These are phyloP conservation scores for Cordyceps cateniannulata DNA, from an alignment of 2,329 filamentous ascomycete species.

Conservation along the genomic window DNA sequence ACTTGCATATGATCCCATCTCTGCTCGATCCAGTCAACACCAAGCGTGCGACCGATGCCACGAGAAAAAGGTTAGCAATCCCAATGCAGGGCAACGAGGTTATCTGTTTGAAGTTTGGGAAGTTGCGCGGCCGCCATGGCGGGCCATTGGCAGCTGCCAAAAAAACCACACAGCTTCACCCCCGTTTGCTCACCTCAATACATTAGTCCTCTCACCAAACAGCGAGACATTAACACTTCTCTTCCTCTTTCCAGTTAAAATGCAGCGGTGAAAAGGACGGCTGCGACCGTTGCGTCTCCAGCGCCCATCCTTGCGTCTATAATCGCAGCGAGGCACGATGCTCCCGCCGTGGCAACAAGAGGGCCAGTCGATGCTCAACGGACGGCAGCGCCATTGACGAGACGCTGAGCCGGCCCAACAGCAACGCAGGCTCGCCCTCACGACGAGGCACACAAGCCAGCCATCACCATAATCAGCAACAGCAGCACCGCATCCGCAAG, in stretches of 20 bases:
- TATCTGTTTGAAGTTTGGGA: not conserved
- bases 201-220: not conserved
- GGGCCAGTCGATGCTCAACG: constrained; percentile 17
- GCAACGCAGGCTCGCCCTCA: constrained; percentile 8
- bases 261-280: constrained; percentile 33
- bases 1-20: constrained; percentile 29
- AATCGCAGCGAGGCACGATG: constrained; percentile 27
- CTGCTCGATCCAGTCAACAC: constrained; percentile 31
- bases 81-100: not conserved
- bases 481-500: constrained; percentile 1
- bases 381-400: constrained; percentile 13
- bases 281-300: constrained; percentile 28
- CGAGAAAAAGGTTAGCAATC: constrained; percentile 29
- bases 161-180: not conserved
- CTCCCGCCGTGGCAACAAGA: constrained; percentile 24
- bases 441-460: not conserved
- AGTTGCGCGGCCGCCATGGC: not conserved
- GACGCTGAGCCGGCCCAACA: constrained; percentile 2
- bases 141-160: not conserved
- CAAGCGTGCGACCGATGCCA: constrained; percentile 34
- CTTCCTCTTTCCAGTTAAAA: constrained; percentile 22
- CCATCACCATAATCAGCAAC: not conserved
- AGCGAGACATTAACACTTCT: not conserved
- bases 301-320: constrained; percentile 28
- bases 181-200: not conserved